Conservation (phyloP, 164 flowering plant genomes). For the Litsea cubeba region DNA sequence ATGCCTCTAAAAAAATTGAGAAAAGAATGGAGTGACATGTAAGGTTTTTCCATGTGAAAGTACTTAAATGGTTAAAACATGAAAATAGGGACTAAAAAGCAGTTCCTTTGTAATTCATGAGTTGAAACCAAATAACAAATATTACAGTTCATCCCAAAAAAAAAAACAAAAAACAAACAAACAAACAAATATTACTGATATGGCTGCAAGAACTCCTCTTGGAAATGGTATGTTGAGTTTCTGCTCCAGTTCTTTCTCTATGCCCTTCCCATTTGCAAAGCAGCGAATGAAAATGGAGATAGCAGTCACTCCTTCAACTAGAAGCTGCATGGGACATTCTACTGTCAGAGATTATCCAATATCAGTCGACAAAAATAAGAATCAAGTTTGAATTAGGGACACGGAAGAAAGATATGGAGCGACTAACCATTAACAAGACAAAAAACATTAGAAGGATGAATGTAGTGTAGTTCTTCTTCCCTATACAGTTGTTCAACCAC, state of each 20-base stretch:
- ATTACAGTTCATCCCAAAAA: no score
- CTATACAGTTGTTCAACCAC: conserved; percentile 97
- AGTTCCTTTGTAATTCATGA: no score
- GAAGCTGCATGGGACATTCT: conserved; percentile 42
- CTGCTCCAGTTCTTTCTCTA: conserved; percentile 53
- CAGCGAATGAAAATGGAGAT: conserved; percentile 82
- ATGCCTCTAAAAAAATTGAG: no score
- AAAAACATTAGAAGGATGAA: conserved; percentile 83
- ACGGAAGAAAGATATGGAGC: background rate
- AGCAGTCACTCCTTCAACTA: conserved; percentile 80
- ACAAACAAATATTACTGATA: conserved; percentile 43
- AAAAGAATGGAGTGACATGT: no score
- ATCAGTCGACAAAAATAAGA: background rate
- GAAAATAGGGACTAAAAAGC: no score
- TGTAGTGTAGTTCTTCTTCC: conserved; percentile 84
- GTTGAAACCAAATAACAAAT: no score
- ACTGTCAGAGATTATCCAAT: background rate
- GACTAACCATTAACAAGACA: conserved; percentile 71
- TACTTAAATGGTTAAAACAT: no score
- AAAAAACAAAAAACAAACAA: no score
- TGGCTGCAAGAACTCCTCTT: conserved; percentile 68
- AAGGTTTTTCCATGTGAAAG: background rate
- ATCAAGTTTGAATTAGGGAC: background rate
- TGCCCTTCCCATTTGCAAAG: conserved; percentile 68
- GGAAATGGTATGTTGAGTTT: conserved; percentile 62